These are phyloP conservation scores for Xylariales sp. DNA, from an alignment of 2,329 filamentous ascomycete genomes.

Conservation along the genomic window DNA sequence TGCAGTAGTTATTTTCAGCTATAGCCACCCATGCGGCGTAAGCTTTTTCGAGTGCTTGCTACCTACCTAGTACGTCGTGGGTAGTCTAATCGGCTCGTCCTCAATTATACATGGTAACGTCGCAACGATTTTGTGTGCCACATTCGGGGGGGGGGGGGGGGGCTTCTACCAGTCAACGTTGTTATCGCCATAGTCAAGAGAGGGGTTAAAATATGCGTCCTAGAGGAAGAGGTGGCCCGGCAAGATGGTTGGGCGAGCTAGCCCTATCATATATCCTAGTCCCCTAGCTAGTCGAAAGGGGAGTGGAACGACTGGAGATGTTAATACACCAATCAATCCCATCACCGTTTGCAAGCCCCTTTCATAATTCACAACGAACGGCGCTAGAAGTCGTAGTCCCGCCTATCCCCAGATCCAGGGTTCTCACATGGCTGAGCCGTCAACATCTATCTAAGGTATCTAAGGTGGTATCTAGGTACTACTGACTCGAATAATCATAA, in stretches of 20 bases:
- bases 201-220: not conserved
- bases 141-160: not conserved
- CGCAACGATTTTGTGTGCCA: not conserved
- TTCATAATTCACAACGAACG: conserved; percentile 9
- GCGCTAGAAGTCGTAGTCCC: conserved; percentile 28
- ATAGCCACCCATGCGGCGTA: conserved; percentile 28
- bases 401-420: conserved; percentile 29
- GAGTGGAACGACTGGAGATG: conserved; percentile 24
- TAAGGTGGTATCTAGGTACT: not conserved
- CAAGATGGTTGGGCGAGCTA: conserved; percentile 35
- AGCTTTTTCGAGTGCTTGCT: conserved; percentile 12
- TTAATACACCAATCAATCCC: conserved; percentile 27
- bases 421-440: conserved; percentile 18
- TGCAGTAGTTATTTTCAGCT: conserved; percentile 34
- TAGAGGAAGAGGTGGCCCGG: conserved; percentile 24
- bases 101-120: conserved; percentile 17
- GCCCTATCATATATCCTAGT: conserved; percentile 21
- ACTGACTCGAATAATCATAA: conserved; percentile 9
- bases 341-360: conserved; percentile 11
- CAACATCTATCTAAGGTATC: conserved; percentile 15
- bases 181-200: conserved; percentile 18
- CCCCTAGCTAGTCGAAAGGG: conserved; percentile 19
- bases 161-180: conserved; percentile 22
- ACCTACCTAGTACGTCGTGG: too few species aligned
- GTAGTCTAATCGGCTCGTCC: conserved; percentile 13